These are phyloP conservation scores for Talaromyces nanjingensis DNA, from an alignment of 495 filamentous ascomycete species.

Conservation along the genomic window DNA sequence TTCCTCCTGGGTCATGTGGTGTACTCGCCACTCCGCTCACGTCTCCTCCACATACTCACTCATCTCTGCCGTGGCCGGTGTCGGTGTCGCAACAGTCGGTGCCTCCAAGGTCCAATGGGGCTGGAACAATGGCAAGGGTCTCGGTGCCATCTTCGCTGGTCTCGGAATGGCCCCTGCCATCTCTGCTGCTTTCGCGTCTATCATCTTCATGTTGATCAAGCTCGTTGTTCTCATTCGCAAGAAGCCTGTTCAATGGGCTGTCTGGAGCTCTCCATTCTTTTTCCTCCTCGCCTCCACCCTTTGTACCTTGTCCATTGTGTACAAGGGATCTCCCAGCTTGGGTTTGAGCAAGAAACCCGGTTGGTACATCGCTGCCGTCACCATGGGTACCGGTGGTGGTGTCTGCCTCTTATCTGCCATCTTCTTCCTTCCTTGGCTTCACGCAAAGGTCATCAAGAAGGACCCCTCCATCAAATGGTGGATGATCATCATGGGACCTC, in stretches of 20 bases:
- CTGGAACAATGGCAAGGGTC: slow-evolving; percentile 52
- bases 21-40: slow-evolving; percentile 51
- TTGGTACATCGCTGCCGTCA: slow-evolving; percentile 50
- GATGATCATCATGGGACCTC: slow-evolving; percentile 44
- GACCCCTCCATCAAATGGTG: slow-evolving; percentile 48
- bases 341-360: slow-evolving; percentile 46
- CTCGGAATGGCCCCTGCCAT: slow-evolving; percentile 55
- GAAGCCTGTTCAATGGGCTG: slow-evolving; percentile 49
- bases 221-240: slow-evolving; percentile 48
- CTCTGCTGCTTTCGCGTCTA: slow-evolving; percentile 46
- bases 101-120: slow-evolving; percentile 53
- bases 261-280: slow-evolving; percentile 52
- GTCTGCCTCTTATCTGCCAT: slow-evolving; percentile 43
- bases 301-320: slow-evolving; percentile 55
- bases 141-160: slow-evolving; percentile 55
- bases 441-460: slow-evolving; percentile 47
- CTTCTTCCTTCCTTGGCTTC: slow-evolving; percentile 54
- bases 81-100: slow-evolving; percentile 54
- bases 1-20: slow-evolving; percentile 55
- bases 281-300: slow-evolving; percentile 52
- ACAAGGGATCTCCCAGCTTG: slow-evolving; percentile 55
- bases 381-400: slow-evolving; percentile 45
- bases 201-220: slow-evolving; percentile 58
- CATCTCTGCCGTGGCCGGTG: slow-evolving; percentile 55
- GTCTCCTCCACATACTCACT: slow-evolving; percentile 61